A percentile compares a stretch with the other conserved stretches of the same genome.
Conservation (phyloP, 495 filamentous ascomycete genomes). For the Tuber magnatum region DNA sequence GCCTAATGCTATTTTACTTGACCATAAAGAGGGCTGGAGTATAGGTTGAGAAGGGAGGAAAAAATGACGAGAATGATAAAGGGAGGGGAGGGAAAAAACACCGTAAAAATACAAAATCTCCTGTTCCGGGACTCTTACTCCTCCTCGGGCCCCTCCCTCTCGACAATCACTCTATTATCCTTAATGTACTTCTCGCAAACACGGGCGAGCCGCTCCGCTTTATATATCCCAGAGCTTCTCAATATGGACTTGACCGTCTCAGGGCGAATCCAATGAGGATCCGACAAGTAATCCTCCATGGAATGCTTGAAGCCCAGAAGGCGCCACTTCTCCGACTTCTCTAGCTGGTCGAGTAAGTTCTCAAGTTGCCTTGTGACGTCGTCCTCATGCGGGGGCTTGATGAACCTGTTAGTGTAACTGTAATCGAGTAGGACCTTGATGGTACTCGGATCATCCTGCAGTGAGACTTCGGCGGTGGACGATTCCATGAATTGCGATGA, state of each 20-base stretch:
- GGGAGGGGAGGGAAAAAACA: too few species aligned
- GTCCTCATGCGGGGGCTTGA: neutral
- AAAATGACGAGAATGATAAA: too few species aligned
- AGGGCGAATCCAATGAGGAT: constrained; percentile 19
- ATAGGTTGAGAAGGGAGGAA: too few species aligned
- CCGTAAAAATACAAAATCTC: neutral
- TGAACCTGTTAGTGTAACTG: constrained; percentile 22
- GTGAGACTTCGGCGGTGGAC: neutral
- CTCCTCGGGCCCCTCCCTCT: neutral
- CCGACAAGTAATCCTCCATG: constrained; percentile 13
- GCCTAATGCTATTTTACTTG: too few species aligned
- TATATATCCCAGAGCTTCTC: neutral
- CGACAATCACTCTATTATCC: constrained; percentile 13
- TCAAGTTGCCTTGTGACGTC: constrained; percentile 14
- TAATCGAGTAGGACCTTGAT: constrained; percentile 21
- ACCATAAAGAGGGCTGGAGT: too few species aligned
- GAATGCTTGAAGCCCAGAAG: constrained; percentile 19
- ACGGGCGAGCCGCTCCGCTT: constrained; percentile 2
- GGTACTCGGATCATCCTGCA: constrained; percentile 2
- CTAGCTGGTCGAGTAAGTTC: constrained; percentile 21
- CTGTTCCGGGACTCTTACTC: neutral
- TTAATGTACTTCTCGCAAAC: constrained; percentile 22
- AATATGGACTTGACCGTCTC: constrained; percentile 25
- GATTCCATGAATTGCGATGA: constrained; percentile 11
- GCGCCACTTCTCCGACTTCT: constrained; percentile 22